These are phyloP conservation scores for Ziziphus jujuba DNA, from an alignment of 306 rosid species.

Conservation along the genomic window DNA sequence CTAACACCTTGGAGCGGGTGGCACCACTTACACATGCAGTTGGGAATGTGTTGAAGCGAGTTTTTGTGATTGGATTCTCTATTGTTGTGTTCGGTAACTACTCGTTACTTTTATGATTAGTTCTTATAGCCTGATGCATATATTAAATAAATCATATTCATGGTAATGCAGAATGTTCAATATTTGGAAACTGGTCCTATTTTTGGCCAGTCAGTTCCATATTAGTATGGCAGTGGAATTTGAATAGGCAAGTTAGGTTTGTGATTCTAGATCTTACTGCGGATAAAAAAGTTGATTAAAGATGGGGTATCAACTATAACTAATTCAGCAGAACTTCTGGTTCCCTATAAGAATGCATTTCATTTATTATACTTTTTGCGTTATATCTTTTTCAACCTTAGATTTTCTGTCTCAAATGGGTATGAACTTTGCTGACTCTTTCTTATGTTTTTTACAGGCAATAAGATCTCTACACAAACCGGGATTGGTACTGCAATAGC, in stretches of 20 bases:
- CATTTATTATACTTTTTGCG: background rate
- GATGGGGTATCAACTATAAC: no score
- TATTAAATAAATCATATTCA: background rate
- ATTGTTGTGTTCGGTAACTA: slow-evolving; percentile 69
- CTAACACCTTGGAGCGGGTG: slow-evolving; percentile 95
- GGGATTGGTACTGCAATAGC: slow-evolving; percentile 89
- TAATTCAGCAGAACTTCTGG: no score
- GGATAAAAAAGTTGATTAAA: no score
- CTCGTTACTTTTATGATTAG: background rate
- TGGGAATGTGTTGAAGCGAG: slow-evolving; percentile 95
- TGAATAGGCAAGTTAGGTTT: no score
- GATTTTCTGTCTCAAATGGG: background rate
- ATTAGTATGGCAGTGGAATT: no score
- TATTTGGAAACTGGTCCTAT: no score
- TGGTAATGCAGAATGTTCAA: no score
- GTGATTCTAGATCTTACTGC: no score
- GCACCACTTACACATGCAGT: slow-evolving; percentile 99
- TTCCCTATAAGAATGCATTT: no score
- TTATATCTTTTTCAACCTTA: background rate
- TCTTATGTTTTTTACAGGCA: slow-evolving; percentile 45
- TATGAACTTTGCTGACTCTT: background rate
- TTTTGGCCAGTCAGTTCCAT: no score
- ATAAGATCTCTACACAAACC: slow-evolving; percentile 94
- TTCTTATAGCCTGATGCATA: background rate
- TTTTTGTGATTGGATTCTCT: slow-evolving; percentile 92